Conservation (phyloP, 208 protist genomes). For the Polymyxa betae region DNA sequence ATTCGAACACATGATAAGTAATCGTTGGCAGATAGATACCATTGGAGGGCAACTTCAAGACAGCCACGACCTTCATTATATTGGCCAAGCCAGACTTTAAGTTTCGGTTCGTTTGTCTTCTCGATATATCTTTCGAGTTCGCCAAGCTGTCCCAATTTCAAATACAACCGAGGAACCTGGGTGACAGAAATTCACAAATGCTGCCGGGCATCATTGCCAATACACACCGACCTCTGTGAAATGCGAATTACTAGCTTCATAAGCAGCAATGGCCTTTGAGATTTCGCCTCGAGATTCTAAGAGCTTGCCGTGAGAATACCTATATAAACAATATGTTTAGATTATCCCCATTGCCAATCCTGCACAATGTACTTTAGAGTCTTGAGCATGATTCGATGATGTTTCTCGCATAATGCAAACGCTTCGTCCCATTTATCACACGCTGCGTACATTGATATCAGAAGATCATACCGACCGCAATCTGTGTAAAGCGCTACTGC, state of each 20-base stretch:
- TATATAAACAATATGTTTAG: neutral
- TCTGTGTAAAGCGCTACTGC: constrained; percentile 67
- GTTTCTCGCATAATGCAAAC: constrained; percentile 81
- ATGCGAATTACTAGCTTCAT: constrained; percentile 71
- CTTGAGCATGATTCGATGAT: constrained; percentile 87
- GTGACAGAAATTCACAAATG: neutral
- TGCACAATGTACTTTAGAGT: constrained; percentile 74
- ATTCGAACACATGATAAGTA: constrained; percentile 85
- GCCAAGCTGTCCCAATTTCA: constrained; percentile 78
- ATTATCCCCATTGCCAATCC: neutral
- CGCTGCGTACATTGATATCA: constrained; percentile 87
- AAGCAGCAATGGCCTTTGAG: constrained; percentile 1
- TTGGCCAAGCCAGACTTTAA: constrained; percentile 84
- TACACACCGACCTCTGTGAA: constrained; percentile 80
- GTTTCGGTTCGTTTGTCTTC: constrained; percentile 36
- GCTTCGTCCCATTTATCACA: constrained; percentile 90
- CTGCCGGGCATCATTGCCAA: no score
- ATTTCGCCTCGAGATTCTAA: constrained; percentile 87
- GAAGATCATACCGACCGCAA: constrained; percentile 86
- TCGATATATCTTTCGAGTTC: constrained; percentile 84
- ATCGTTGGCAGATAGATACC: constrained; percentile 85
- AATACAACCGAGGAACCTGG: constrained; percentile 84
- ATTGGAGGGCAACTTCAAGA: constrained; percentile 83
- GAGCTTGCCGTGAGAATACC: constrained; percentile 89
- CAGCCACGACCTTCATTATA: constrained; percentile 84